Evolutionary conservation across 2,329 filamentous ascomycete species (phyloP).

Genomic region (Ophiostoma himal-ulmi): DNA sequence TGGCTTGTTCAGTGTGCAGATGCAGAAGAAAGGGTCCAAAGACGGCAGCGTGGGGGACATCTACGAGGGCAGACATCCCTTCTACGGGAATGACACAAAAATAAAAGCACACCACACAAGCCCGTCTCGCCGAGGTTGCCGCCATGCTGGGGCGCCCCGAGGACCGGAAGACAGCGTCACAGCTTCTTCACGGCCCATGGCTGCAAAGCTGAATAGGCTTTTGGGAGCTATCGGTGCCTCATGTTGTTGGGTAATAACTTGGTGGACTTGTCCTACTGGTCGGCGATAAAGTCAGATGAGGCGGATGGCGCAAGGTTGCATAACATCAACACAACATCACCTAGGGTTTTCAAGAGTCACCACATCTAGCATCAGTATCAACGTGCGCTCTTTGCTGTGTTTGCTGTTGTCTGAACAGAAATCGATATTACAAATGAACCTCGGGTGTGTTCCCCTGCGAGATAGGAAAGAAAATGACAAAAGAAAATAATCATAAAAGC

Average conservation of each 20-base stretch:
- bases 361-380: not conserved
- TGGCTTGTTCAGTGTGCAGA: too few species aligned
- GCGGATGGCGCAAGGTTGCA: too few species aligned
- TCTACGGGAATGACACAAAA: not conserved
- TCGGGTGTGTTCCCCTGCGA: not conserved
- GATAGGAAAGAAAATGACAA: not conserved
- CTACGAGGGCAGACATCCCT: constrained; percentile 1
- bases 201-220: not conserved
- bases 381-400: constrained; percentile 4
- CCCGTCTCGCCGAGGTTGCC: not conserved
- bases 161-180: not conserved
- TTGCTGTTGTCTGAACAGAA: not conserved
- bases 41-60: not conserved
- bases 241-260: too few species aligned
- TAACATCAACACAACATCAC: not conserved
- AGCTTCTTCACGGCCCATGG: not conserved
- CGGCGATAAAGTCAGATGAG: too few species aligned
- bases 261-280: too few species aligned
- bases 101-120: not conserved
- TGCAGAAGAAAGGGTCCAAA: too few species aligned
- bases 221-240: not conserved
- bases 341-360: too few species aligned
- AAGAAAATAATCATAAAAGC: constrained; percentile 9
- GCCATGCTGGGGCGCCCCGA: constrained; percentile 2
- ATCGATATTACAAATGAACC: constrained; percentile 2